phyloP scores from a whole-genome alignment of 2,329 filamentous ascomycete species.

The Diaporthe sp. region DNA sequence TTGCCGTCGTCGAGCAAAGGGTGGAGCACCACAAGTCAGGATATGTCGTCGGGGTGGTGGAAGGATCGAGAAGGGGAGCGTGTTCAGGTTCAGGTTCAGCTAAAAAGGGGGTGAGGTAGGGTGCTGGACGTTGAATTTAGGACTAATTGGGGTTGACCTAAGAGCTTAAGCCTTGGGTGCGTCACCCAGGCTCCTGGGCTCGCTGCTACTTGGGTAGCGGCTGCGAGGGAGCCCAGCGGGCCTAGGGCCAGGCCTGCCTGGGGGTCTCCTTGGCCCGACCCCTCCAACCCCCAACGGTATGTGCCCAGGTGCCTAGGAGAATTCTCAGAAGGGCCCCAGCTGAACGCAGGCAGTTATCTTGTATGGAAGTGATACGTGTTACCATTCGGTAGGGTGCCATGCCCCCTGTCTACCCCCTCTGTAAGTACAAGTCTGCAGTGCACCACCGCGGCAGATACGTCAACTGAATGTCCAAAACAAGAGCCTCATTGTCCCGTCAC shows the following conservation, averaged over 20 bases:
- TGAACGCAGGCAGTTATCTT: not conserved
- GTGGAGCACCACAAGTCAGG: slow-evolving; percentile 23
- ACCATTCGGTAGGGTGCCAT: not conserved
- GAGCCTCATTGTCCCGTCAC: not conserved
- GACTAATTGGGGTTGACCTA: slow-evolving; percentile 16
- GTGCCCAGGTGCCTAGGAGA: slow-evolving; percentile 12
- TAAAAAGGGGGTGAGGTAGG: slow-evolving; percentile 34
- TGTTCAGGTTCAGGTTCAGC: slow-evolving; percentile 27
- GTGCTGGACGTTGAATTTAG: slow-evolving; percentile 22
- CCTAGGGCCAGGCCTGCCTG: not conserved
- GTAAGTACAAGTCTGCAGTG: not conserved
- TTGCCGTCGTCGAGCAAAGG: slow-evolving; percentile 22
- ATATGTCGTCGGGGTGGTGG: slow-evolving; percentile 29
- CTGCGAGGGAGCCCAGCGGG: slow-evolving; percentile 8
- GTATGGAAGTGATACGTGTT: slow-evolving; percentile 14
- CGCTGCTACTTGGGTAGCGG: not conserved
- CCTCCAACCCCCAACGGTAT: not conserved
- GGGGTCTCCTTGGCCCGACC: not conserved
- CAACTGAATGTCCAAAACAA: not conserved
- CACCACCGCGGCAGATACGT: not conserved
- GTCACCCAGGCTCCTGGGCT: slow-evolving; percentile 18
- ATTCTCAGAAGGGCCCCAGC: not conserved
- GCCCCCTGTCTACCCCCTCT: not conserved
- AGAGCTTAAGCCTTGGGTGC: slow-evolving; percentile 17
- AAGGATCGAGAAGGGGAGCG: slow-evolving; percentile 27